A percentile compares a stretch with the other conserved stretches of the same genome.
Conservation (phyloP, 345 rosid genomes). For the Toxicodendron radicans region DNA sequence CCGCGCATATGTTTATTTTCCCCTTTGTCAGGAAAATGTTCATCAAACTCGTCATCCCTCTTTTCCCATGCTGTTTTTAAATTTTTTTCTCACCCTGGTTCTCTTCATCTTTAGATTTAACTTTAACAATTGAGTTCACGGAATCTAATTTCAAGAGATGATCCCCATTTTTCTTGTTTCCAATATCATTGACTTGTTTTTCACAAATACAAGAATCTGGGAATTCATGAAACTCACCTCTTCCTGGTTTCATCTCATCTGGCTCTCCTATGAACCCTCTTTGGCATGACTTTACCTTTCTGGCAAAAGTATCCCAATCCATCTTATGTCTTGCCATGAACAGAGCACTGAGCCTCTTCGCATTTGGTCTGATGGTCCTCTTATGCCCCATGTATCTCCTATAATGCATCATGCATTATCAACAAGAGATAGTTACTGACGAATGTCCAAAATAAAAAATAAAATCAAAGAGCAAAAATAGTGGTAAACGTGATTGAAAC, state of each 20-base stretch:
- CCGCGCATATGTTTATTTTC: neutral
- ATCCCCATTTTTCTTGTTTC: constrained; percentile 18
- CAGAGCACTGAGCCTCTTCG: constrained; percentile 78
- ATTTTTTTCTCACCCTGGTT: constrained; percentile 26
- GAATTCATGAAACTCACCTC: constrained; percentile 88
- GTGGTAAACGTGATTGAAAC: neutral
- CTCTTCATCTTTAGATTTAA: constrained; percentile 14
- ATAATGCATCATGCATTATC: constrained; percentile 15
- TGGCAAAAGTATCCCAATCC: constrained; percentile 82
- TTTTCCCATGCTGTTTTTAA: constrained; percentile 25
- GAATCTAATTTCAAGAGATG: constrained; percentile 9
- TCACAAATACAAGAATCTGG: constrained; percentile 84
- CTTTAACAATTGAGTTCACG: constrained; percentile 1
- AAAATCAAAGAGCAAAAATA: neutral
- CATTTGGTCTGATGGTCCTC: constrained; percentile 95
- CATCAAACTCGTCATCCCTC: constrained; percentile 33
- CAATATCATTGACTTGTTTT: constrained; percentile 41
- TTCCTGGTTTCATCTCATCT: constrained; percentile 78
- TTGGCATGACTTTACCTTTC: constrained; percentile 81
- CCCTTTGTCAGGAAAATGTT: constrained; percentile 38
- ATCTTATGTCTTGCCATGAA: constrained; percentile 64
- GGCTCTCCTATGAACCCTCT: constrained; percentile 99
- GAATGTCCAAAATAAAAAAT: neutral
- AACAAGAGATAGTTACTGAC: constrained; percentile 10
- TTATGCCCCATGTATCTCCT: constrained; percentile 97